These are phyloP conservation scores for Pythium oligandrum DNA, from an alignment of 352 stramenopile species.

Conservation along the genomic window DNA sequence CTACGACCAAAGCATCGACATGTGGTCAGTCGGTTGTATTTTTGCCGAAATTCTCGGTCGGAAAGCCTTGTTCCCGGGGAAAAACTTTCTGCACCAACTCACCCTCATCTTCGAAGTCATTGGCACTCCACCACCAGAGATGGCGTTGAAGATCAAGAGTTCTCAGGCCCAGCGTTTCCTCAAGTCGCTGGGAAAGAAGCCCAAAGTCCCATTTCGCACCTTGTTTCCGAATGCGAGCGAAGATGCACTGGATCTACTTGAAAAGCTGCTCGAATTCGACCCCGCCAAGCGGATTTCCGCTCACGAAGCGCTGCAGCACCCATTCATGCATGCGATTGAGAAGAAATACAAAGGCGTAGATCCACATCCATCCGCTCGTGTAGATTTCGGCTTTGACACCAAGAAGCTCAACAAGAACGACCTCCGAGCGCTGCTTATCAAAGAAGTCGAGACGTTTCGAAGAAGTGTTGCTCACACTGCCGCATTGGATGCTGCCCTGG, in stretches of 20 bases:
- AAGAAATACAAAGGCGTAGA: constrained; percentile 50
- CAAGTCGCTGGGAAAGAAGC: constrained; percentile 51
- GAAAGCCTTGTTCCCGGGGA: constrained; percentile 70
- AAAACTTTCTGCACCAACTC: constrained; percentile 81
- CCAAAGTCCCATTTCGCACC: constrained; percentile 40
- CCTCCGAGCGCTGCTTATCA: constrained; percentile 58
- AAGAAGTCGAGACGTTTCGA: constrained; percentile 59
- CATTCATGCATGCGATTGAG: constrained; percentile 71
- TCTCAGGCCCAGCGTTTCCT: constrained; percentile 69
- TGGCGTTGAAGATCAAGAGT: constrained; percentile 55
- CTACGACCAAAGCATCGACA: constrained; percentile 87
- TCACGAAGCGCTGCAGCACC: constrained; percentile 54
- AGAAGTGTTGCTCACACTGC: constrained; percentile 21
- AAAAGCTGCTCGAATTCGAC: constrained; percentile 64
- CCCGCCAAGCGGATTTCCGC: constrained; percentile 46
- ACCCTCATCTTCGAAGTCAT: constrained; percentile 77
- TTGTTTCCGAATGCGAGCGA: constrained; percentile 52
- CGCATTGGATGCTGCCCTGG: constrained; percentile 8
- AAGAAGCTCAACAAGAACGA: constrained; percentile 72
- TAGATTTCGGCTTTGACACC: constrained; percentile 70
- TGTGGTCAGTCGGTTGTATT: constrained; percentile 89
- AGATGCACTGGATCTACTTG: constrained; percentile 56
- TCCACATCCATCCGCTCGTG: constrained; percentile 26
- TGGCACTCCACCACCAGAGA: constrained; percentile 42
- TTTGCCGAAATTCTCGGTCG: constrained; percentile 74